phyloP scores from a whole-genome alignment of 1,139 yeast species.

The Geotrichum reessii region DNA sequence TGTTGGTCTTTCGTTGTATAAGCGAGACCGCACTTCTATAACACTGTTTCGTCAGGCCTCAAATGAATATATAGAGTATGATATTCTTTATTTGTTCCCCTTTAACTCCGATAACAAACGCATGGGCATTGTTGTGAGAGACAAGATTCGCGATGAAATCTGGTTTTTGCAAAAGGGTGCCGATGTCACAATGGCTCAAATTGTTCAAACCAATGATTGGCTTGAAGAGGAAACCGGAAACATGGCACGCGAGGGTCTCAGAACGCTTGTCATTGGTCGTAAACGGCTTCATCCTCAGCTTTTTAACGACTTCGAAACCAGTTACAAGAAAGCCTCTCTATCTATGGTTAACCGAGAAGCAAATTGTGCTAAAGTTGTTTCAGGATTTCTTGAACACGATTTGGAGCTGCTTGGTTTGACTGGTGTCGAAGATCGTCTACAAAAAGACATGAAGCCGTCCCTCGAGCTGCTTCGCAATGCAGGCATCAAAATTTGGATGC shows the following conservation, averaged over 20 bases:
- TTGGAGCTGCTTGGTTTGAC: constrained; percentile 86
- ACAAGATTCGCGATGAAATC: constrained; percentile 55
- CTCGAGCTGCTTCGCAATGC: constrained; percentile 91
- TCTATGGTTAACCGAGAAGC: constrained; percentile 75
- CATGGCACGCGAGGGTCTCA: constrained; percentile 96
- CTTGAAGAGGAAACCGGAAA: constrained; percentile 94
- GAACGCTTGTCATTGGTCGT: constrained; percentile 89
- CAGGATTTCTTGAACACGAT: constrained; percentile 70
- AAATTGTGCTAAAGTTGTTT: constrained; percentile 61
- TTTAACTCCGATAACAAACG: constrained; percentile 92
- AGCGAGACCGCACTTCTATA: constrained; percentile 75
- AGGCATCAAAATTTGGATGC: constrained; percentile 97
- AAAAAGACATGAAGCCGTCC: constrained; percentile 83
- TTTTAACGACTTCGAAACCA: constrained; percentile 58
- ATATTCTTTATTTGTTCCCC: constrained; percentile 80
- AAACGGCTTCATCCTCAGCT: constrained; percentile 53
- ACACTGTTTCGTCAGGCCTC: constrained; percentile 61
- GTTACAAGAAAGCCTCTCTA: constrained; percentile 66
- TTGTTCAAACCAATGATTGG: constrained; percentile 89
- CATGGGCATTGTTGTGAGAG: constrained; percentile 85
- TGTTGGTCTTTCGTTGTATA: constrained; percentile 73
- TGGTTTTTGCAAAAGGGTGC: constrained; percentile 95
- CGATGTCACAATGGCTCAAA: constrained; percentile 85
- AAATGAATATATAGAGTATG: constrained; percentile 50
- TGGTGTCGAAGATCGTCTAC: constrained; percentile 95